Base-by-base conservation (phyloP, 805 yeast genomes). In the Kuraishia borneana region DNA sequence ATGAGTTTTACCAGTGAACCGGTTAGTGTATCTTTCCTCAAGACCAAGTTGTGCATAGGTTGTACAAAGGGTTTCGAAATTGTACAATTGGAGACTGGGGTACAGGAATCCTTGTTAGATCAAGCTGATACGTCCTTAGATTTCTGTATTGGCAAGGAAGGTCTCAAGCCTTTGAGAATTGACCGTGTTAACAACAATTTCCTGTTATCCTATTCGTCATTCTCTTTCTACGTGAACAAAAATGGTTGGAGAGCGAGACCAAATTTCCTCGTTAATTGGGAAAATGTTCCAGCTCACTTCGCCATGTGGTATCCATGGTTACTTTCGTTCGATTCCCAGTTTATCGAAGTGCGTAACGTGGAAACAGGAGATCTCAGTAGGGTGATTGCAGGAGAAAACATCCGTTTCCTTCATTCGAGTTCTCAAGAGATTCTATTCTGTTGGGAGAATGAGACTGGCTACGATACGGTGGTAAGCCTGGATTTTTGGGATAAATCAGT, bases 81-180 rank as follows among this genome's bases (percentile, higher is more conserved):
- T 48, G 87, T 92, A 25, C 81, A 94, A 13, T 64, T 88, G 29
- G 83, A 81, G 39, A 83, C 81, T 35, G 80, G 83, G 39, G 83
- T 77, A 39, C 85, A 83, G 56, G 96, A 92, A 57, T 76, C 92
- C 7, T 70, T 92, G 34, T 64, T 92, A 46, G 97, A 92, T 59
- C 96, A 95, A n/a, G 98, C 97, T 1, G 98, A 92, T 51, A 94
- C 97, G 0, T 85, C 96, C 14, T 65, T 92, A 35, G 98, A 92
- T 50, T 92, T 92, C 62, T 96, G 92, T 10, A 83, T 76, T 38
- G 83, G 74, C 39, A 66, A 81, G 39, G 95, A 85, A 54, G 74
- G 76, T 2, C 68, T 89, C 40, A 83, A 83, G 48, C 98, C 98
- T 14, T 72, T 87, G 54, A 87, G 94, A 4, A 85, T 92, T 39